These are phyloP conservation scores for Hygrocybe coccinea DNA, from an alignment of 768 basidiomycete genomes.

Conservation along the genomic window DNA sequence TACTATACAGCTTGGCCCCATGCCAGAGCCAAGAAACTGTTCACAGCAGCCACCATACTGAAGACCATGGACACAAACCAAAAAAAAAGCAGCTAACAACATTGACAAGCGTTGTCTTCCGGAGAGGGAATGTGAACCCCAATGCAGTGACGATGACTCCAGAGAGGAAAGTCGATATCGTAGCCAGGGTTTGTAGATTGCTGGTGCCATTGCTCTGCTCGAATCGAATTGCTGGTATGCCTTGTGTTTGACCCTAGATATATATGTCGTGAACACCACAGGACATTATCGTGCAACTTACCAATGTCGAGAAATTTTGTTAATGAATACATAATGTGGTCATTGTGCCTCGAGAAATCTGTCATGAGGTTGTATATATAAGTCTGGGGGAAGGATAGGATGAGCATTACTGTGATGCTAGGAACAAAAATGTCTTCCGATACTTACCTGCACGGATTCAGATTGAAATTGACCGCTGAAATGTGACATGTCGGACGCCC, in stretches of 20 bases:
- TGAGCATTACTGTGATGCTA: constrained; percentile 56
- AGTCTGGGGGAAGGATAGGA: constrained; percentile 60
- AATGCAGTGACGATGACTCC: constrained; percentile 70
- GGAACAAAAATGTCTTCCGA: too few species aligned
- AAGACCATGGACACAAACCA: constrained; percentile 76
- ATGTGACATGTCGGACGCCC: constrained; percentile 65
- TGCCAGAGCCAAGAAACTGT: constrained; percentile 68
- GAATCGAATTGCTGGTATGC: constrained; percentile 72
- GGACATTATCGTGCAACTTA: constrained; percentile 25
- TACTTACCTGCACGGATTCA: not conserved
- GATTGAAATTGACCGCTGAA: constrained; percentile 46
- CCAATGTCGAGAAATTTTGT: constrained; percentile 74
- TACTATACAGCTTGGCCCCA: constrained; percentile 85
- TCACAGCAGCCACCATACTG: constrained; percentile 72
- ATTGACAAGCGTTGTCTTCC: constrained; percentile 34
- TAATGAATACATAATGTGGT: constrained; percentile 62
- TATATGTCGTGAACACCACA: not conserved
- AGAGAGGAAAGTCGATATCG: constrained; percentile 74
- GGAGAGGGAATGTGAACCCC: constrained; percentile 57
- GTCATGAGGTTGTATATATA: constrained; percentile 69
- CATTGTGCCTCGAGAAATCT: constrained; percentile 74
- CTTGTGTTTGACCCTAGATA: too few species aligned
- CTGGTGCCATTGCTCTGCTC: constrained; percentile 68
- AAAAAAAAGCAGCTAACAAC: constrained; percentile 67
- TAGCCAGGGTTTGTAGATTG: constrained; percentile 68